Base-by-base conservation (phyloP, 306 rosid genomes). In the Amphicarpaea edgeworthii region DNA sequence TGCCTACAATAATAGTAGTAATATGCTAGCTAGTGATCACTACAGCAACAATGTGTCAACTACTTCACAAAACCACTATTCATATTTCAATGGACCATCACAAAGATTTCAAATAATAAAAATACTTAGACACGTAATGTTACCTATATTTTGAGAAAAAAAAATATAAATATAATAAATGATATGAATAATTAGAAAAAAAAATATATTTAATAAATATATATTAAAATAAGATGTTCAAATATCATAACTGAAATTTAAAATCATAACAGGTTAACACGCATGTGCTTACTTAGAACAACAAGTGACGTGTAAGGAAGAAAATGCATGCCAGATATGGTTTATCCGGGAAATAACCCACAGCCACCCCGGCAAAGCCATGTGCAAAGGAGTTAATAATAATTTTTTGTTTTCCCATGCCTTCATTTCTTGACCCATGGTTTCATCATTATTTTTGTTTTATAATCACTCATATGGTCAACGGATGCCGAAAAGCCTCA, bases 351-450 rank as follows among this genome's bases (percentile, higher is more conserved):
- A 34, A 47, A 16, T 11, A 37, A 17, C 47, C 28, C 47, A 17
- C 54, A 17, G 68, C 28, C 47, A 17, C 54, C 40, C 57, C 57
- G 17, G 28, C 77, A 40, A 10, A 72, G 43, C 68, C 77, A 72
- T 20, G 51, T 72, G 77, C 21, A 12, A 16, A 14, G 77, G 28
- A 46, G 43, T 72, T 72, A 23, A 40, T 24, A 26, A 41, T 21
- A 34, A 34, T 34, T 1, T 34, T 34, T 34, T 34, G 40, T 34
- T 6, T 34, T 34, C 40, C 0, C 7, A 7, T 34, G 40, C 40
- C 40, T 34, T 6, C 7, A 34, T 34, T 34, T 34, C 9, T 8
- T 2, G 40, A 34, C 40, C 47, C 16, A 45, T 12, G 7, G 14
- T 45, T 45, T 45, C 50, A 45, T 42, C 2, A 5, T 51, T 51